Base-by-base conservation (phyloP, 1,284 basidiomycete species). In the Boletus nobilissimus region DNA sequence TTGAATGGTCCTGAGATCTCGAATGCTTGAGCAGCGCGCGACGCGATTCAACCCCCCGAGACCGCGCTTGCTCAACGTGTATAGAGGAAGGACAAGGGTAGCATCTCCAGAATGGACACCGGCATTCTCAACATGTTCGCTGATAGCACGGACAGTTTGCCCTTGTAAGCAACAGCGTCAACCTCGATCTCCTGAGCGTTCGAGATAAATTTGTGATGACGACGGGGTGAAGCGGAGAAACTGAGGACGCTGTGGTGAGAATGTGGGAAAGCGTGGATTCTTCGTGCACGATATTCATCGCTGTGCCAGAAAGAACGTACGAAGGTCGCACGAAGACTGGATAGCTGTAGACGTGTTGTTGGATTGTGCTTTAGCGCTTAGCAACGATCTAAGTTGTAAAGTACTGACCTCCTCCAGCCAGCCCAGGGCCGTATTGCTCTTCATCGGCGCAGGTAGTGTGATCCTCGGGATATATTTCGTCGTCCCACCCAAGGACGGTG, bases 171-270 rank as follows among this genome's bases (percentile, higher is more conserved):
- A 75, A 99, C 98, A 64, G 98, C 98, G 84, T 99, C 98, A 51
- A 99, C 93, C 82, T 99, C 98, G 81, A 99, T 98, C 86, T 99
- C 98, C 87, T 99, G 97, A 13, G 98, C 97, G 79, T 95, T 94
- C 86, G 97, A 96, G 84, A 99, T 99, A 91, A 99, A 99, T 88
- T 99, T 99, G 97, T 97, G 85, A 99, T 94, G 82, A 99, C 98
- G 82, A 99, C 98, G 6, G 98, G 98, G 88, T 99, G 97, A 60
- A 98, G 92, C 65, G 97, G 97, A 19, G 98, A 99, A 78, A 99
- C 98, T 77, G 95, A 93, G 65, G 98, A 96, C 22, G 98, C 98
- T 22, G 96, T 96, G 26, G 97, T 97, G 66, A 99, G 92, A 83
- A 97, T 97, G 88, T 98, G 94, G 82, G 98, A 95, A 66, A 99